Evolutionary conservation across 2,329 filamentous ascomycete genomes (phyloP).

Genomic region (Phyllosticta citribraziliensis): DNA sequence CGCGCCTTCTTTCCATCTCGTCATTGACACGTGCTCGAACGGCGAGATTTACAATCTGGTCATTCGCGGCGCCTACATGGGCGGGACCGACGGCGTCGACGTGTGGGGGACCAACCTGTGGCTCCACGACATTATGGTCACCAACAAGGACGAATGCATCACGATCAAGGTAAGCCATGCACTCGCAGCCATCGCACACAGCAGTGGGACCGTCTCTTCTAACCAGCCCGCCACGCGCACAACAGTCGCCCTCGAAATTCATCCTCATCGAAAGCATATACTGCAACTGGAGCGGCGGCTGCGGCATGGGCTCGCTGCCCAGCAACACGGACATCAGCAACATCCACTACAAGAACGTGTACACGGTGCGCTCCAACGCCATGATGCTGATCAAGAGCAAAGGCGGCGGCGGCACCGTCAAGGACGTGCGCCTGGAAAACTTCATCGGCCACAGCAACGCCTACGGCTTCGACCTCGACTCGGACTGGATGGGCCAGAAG

Average conservation of each 20-base stretch:
- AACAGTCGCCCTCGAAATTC: conserved; percentile 39
- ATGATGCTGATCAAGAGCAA: conserved; percentile 56
- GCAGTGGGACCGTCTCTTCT: too few relatives aligned
- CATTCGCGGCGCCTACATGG: conserved; percentile 42
- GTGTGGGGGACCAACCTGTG: conserved; percentile 46
- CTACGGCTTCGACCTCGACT: conserved; percentile 47
- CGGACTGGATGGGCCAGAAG: conserved; percentile 41
- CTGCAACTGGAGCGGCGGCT: conserved; percentile 53
- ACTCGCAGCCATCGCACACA: too few relatives aligned
- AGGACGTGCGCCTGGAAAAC: conserved; percentile 44
- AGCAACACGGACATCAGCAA: conserved; percentile 41
- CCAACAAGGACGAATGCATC: conserved; percentile 54
- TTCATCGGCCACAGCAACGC: conserved; percentile 53
- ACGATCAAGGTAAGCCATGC: conserved; percentile 45
- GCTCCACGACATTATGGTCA: conserved; percentile 51
- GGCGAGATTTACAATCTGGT: conserved; percentile 48
- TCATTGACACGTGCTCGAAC: conserved; percentile 40
- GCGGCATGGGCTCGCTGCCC: conserved; percentile 47
- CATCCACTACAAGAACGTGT: conserved; percentile 47
- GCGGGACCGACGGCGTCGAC: conserved; percentile 48
- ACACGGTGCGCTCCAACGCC: conserved; percentile 51
- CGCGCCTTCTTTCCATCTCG: conserved; percentile 42
- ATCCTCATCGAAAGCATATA: conserved; percentile 51
- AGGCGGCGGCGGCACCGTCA: conserved; percentile 45
- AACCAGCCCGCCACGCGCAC: too few relatives aligned